These are phyloP conservation scores for Rhizopus delemar DNA, from an alignment of 371 early-diverging fungal genomes.

Conservation along the genomic window DNA sequence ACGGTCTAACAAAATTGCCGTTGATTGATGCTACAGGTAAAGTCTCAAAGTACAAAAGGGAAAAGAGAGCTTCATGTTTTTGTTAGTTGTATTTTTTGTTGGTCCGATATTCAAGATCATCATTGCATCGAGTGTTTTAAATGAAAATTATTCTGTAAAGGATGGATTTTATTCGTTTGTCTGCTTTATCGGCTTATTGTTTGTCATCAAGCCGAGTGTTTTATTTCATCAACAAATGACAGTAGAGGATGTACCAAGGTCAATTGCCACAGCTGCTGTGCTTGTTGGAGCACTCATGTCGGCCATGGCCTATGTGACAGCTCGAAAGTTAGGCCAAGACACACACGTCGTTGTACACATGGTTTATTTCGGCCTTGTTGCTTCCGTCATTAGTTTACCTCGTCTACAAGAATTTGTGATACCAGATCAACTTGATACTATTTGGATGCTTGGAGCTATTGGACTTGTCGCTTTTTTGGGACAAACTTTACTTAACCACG, in stretches of 20 bases:
- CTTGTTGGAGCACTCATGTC: constrained; percentile 60
- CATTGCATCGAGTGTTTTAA: constrained; percentile 58
- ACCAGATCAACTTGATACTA: constrained; percentile 14
- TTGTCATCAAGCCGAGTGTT: constrained; percentile 65
- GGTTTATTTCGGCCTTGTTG: constrained; percentile 70
- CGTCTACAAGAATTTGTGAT: constrained; percentile 11
- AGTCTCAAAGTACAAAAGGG: not conserved
- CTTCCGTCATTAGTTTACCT: constrained; percentile 33
- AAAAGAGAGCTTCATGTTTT: not conserved
- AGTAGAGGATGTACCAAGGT: constrained; percentile 11
- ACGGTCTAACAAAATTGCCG: constrained; percentile 65
- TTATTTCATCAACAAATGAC: constrained; percentile 40
- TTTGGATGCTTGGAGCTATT: constrained; percentile 36
- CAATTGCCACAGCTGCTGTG: constrained; percentile 43
- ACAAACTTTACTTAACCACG: constrained; percentile 70
- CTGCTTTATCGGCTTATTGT: constrained; percentile 64
- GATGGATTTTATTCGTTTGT: constrained; percentile 56
- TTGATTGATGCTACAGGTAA: constrained; percentile 75
- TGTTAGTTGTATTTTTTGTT: constrained; percentile 67
- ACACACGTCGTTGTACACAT: constrained; percentile 73
- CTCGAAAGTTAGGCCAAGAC: constrained; percentile 66
- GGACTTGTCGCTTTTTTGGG: constrained; percentile 70
- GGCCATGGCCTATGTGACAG: constrained; percentile 68
- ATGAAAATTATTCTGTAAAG: constrained; percentile 58
- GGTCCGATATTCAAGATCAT: constrained; percentile 76